Evolutionary conservation across 2,329 filamentous ascomycete genomes (phyloP).

Genomic region (Pyrenochaeta sp.): DNA sequence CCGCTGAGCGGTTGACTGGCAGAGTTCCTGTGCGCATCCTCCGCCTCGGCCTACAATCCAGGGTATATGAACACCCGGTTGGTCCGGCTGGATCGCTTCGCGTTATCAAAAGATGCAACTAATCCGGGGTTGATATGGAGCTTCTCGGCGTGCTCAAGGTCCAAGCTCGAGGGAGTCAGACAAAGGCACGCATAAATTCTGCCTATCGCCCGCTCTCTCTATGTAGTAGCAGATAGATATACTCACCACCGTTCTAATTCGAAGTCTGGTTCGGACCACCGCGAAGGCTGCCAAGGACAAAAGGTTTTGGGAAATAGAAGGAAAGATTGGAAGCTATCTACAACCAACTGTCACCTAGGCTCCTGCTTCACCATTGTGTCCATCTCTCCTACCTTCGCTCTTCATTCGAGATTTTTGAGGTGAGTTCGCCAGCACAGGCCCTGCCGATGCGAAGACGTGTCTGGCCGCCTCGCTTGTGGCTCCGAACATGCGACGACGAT

Average conservation of each 20-base stretch:
- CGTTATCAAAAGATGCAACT: constrained; percentile 36
- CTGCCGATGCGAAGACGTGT: neutral
- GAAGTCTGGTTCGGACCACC: neutral
- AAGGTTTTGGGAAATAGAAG: neutral
- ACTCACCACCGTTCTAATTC: constrained; percentile 2
- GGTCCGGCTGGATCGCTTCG: constrained; percentile 27
- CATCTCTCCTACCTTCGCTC: neutral
- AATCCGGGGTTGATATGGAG: constrained; percentile 34
- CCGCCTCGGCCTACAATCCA: constrained; percentile 8
- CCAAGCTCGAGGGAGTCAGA: constrained; percentile 23
- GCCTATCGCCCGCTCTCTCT: constrained; percentile 7
- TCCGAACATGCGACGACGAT: neutral
- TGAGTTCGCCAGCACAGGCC: neutral
- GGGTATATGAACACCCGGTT: constrained; percentile 5
- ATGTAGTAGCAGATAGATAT: neutral
- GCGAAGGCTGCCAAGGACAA: neutral
- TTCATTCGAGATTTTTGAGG: neutral
- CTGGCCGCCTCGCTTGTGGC: neutral
- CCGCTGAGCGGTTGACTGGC: constrained; percentile 5
- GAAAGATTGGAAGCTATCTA: neutral
- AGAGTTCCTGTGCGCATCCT: neutral
- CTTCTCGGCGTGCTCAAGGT: constrained; percentile 19
- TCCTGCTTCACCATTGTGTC: neutral
- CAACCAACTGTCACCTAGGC: neutral
- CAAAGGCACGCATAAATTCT: constrained; percentile 13